Evolutionary conservation across 1,139 yeast species (phyloP), one percentile per base, ranked within the genome.

Genomic region (Dujonia santamariae): DNA sequence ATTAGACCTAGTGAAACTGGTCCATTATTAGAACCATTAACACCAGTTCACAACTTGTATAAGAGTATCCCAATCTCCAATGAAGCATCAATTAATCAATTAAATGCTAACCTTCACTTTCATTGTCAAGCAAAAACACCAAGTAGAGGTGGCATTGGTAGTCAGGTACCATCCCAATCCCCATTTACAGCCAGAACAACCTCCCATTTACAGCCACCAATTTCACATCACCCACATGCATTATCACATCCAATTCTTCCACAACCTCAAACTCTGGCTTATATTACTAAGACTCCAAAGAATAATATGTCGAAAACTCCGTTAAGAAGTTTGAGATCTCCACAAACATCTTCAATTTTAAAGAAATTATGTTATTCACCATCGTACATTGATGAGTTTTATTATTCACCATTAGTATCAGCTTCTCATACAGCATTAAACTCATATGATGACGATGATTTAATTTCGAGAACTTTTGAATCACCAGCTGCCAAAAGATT

Each of bases 311-410:
- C n/a, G n/a, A 60, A 54, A 39, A 68, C 74, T n/a, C 74, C 74
- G 12, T 44, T 67, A 35, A 51, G 69, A 36, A 54, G 51, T 32
- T 56, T 64, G 48, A 53, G 59, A 42, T 60, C 75, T 39, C 75
- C 75, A 3, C 63, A 69, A 58, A 53, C 67, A 43, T 43, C 53
- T 36, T 61, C 73, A 6, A 63, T 70, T 24, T 56, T 71, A 56
- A 68, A 65, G 42, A 73, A 69, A 45, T 57, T 74, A 38, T 73
- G 81, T 81, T 72, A 78, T 46, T 77, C 85, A 15, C 86, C 86
- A 3, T 72, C 80, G 5, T 77, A 76, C 47, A 61, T 79, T 41
- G 86, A 80, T 43, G 86, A 80, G 46, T 80, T 80, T 48, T 78
- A 78, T 47, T 73, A 76, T 34, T 76, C 83, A 17, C 85, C 86